phyloP scores from a whole-genome alignment of 2,329 filamentous ascomycete genomes.

The Cladosporium phlei region DNA sequence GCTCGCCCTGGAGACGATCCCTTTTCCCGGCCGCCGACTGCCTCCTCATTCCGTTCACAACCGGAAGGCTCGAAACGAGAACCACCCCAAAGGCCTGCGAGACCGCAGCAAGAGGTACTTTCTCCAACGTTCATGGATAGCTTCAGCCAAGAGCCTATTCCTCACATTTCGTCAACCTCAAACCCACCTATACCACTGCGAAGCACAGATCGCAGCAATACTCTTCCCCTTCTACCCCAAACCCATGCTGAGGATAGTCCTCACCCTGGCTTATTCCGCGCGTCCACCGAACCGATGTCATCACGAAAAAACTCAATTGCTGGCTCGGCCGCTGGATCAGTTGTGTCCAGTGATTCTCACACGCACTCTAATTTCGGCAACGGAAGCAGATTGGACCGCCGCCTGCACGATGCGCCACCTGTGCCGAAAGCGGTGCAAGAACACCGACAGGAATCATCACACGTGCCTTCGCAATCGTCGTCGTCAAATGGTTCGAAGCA shows the following conservation, averaged over 20 bases:
- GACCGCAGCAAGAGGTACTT: slow-evolving; percentile 27
- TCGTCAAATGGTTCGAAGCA: slow-evolving; percentile 27
- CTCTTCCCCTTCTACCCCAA: slow-evolving; percentile 16
- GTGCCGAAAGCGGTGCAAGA: slow-evolving; percentile 28
- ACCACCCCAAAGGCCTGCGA: slow-evolving; percentile 28
- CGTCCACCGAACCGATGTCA: slow-evolving; percentile 9
- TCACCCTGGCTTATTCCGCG: slow-evolving; percentile 5
- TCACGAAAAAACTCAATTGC: not conserved
- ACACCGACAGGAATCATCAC: slow-evolving; percentile 23
- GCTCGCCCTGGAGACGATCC: not conserved
- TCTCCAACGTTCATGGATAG: slow-evolving; percentile 25
- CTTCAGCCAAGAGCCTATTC: slow-evolving; percentile 24
- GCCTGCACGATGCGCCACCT: slow-evolving; percentile 30
- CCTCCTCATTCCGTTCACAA: slow-evolving; percentile 4
- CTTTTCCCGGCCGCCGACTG: not conserved
- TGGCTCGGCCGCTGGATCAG: slow-evolving; percentile 3
- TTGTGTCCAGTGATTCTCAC: not conserved
- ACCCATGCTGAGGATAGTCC: not conserved
- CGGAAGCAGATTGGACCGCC: slow-evolving; percentile 20
- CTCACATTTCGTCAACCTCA: not conserved
- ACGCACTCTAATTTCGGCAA: not conserved
- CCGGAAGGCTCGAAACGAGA: slow-evolving; percentile 16
- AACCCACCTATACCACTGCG: slow-evolving; percentile 17
- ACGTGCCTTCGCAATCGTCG: slow-evolving; percentile 27
- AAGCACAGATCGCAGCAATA: slow-evolving; percentile 20